A percentile compares a stretch with the other conserved stretches of the same genome.
Conservation (phyloP, 1,284 basidiomycete genomes). For the Lignosus rhinocerotis region DNA sequence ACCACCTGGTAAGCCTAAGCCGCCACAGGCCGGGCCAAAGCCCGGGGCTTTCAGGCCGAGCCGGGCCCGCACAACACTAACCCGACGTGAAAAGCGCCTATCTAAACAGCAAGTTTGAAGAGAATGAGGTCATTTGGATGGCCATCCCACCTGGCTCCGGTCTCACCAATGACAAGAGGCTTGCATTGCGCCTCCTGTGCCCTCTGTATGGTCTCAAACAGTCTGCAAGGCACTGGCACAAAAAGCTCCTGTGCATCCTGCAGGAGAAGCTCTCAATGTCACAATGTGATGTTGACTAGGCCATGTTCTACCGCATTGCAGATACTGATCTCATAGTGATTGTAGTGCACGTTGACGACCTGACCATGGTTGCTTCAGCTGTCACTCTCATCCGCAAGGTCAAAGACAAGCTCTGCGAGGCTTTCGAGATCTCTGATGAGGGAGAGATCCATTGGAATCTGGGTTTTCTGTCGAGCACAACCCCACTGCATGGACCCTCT, state of each 20-base stretch:
- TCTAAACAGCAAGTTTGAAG: too few relatives aligned
- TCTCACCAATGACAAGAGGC: too few relatives aligned
- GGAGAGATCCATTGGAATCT: slow-evolving; percentile 26
- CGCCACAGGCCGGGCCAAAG: too few relatives aligned
- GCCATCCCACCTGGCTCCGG: too few relatives aligned
- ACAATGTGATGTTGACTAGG: slow-evolving; percentile 19
- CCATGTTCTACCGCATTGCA: slow-evolving; percentile 20
- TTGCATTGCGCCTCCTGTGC: slow-evolving; percentile 25
- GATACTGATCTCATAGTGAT: slow-evolving; percentile 7
- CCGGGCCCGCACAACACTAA: too few relatives aligned
- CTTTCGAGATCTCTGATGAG: slow-evolving; percentile 17
- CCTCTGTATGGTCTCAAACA: slow-evolving; percentile 33
- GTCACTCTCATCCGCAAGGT: neutral
- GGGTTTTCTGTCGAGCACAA: slow-evolving; percentile 32
- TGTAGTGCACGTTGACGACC: slow-evolving; percentile 26
- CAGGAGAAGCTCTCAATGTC: slow-evolving; percentile 6
- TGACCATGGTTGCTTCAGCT: slow-evolving; percentile 28
- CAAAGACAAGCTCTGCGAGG: slow-evolving; percentile 1
- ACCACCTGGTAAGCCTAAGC: too few relatives aligned
- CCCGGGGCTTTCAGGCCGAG: too few relatives aligned
- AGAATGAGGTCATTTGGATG: too few relatives aligned
- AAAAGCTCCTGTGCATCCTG: slow-evolving; percentile 8
- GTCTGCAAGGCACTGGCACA: slow-evolving; percentile 20
- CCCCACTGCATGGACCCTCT: slow-evolving; percentile 27
- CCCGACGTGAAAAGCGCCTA: too few relatives aligned